Percentiles rank a stretch among this genome's conserved stretches.
These are phyloP conservation scores for Neopestalotiopsis sp. DNA, from an alignment of 2,329 filamentous ascomycete genomes.

Conservation along the genomic window DNA sequence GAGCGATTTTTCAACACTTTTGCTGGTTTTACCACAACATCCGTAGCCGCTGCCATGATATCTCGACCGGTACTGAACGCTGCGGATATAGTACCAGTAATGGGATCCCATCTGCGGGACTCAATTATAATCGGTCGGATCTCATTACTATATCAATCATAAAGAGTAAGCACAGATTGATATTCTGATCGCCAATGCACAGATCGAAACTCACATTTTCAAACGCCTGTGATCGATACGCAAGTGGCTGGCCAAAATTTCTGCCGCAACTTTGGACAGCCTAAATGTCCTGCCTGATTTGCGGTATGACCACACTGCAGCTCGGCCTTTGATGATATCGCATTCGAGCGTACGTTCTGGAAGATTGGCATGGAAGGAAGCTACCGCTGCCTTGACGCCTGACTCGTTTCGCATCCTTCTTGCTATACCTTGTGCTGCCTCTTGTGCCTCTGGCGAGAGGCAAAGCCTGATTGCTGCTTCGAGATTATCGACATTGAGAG, in stretches of 20 bases:
- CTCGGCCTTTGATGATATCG: constrained; percentile 44
- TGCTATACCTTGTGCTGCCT: constrained; percentile 40
- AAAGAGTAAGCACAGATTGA: background rate
- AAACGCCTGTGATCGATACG: constrained; percentile 57
- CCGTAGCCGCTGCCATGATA: background rate
- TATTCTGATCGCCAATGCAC: background rate
- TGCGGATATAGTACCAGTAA: constrained; percentile 32
- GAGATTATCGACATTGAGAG: constrained; percentile 38
- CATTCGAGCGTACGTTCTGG: constrained; percentile 39
- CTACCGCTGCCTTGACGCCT: constrained; percentile 42
- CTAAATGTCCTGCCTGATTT: constrained; percentile 43
- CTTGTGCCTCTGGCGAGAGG: constrained; percentile 35
- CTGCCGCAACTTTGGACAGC: constrained; percentile 58
- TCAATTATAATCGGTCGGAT: constrained; percentile 41
- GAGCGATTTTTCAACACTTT: constrained; percentile 28
- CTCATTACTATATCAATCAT: constrained; percentile 48
- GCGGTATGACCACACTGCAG: constrained; percentile 42
- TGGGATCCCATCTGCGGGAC: constrained; percentile 39
- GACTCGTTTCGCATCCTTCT: constrained; percentile 40
- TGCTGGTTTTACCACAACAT: constrained; percentile 28
- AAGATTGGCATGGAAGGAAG: constrained; percentile 44
- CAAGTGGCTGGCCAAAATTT: constrained; percentile 56
- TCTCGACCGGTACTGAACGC: constrained; percentile 19
- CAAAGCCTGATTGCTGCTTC: constrained; percentile 40
- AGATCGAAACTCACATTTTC: constrained; percentile 25